Evolutionary conservation across 257 asterid species (phyloP).

Genomic region (Euphrasia confusa): DNA sequence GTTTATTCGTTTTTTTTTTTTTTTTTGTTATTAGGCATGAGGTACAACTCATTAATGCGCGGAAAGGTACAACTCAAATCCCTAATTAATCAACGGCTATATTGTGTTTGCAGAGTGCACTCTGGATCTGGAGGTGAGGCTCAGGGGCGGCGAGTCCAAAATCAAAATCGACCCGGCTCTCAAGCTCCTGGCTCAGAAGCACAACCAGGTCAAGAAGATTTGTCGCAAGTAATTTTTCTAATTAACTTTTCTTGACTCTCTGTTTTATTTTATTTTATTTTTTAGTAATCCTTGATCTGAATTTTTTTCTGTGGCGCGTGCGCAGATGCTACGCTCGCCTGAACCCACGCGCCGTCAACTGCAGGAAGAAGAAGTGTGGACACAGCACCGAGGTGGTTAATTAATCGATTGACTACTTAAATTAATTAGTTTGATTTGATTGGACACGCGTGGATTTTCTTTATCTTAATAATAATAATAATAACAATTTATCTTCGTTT

Average conservation of each 20-base stretch:
- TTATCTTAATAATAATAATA: no score
- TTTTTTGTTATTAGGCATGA: no score
- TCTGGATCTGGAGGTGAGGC: slow-evolving; percentile 57
- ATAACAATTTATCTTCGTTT: no score
- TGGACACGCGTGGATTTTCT: no score
- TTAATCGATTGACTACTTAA: background rate
- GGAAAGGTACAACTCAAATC: no score
- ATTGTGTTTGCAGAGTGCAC: slow-evolving; percentile 36
- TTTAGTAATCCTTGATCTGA: no score
- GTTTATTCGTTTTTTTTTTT: background rate
- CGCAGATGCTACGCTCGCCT: slow-evolving; percentile 40
- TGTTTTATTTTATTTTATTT: background rate
- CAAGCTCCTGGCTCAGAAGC: slow-evolving; percentile 54
- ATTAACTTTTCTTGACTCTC: no score
- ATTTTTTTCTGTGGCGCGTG: background rate
- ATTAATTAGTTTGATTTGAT: no score
- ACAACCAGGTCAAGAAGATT: slow-evolving; percentile 53
- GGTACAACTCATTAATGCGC: background rate
- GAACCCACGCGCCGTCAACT: slow-evolving; percentile 45
- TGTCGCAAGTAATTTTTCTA: slow-evolving; percentile 51
- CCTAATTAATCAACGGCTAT: background rate
- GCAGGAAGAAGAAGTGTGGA: slow-evolving; percentile 51
- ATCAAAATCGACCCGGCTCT: slow-evolving; percentile 49
- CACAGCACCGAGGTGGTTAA: slow-evolving; percentile 41
- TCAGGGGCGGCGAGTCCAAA: slow-evolving; percentile 37